These are phyloP conservation scores for Rubroboletus pulcherrimus DNA, from an alignment of 768 basidiomycete genomes.

Conservation along the genomic window DNA sequence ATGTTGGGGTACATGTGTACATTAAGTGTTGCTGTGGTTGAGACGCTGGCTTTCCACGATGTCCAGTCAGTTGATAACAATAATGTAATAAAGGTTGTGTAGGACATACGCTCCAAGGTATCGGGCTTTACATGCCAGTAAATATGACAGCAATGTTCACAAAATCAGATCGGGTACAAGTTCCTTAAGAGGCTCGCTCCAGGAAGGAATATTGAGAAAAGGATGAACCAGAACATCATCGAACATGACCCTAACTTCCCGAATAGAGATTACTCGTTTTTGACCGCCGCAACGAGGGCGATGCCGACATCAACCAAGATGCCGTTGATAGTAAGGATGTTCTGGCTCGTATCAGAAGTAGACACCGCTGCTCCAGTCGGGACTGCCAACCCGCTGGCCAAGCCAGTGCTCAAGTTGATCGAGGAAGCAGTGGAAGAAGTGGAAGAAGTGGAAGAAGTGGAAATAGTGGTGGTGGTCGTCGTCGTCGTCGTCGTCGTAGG, in stretches of 20 bases:
- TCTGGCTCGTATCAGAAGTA: slow-evolving; percentile 31
- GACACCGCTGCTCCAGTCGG: slow-evolving; percentile 27
- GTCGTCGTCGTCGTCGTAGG: slow-evolving; percentile 6
- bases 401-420: slow-evolving; percentile 12
- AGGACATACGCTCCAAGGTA: slow-evolving; percentile 16
- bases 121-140: slow-evolving; percentile 18
- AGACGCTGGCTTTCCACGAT: background rate
- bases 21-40: background rate
- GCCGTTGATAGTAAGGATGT: slow-evolving; percentile 33
- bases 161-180: background rate
- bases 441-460: slow-evolving; percentile 11
- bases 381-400: slow-evolving; percentile 24
- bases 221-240: background rate
- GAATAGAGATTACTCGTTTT: background rate
- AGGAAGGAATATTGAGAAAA: slow-evolving; percentile 1
- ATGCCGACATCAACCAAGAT: slow-evolving; percentile 35
- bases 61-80: background rate
- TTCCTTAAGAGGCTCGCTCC: slow-evolving; percentile 3
- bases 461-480: slow-evolving; percentile 18
- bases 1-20: background rate
- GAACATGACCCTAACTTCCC: background rate
- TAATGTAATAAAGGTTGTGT: background rate
- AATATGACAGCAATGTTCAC: background rate
- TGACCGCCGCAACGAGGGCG: slow-evolving; percentile 5
- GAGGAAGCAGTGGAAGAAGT: slow-evolving; percentile 23